These are phyloP conservation scores for Camellia granthamiana DNA, from an alignment of 148 eudicot genomes.

Conservation along the genomic window DNA sequence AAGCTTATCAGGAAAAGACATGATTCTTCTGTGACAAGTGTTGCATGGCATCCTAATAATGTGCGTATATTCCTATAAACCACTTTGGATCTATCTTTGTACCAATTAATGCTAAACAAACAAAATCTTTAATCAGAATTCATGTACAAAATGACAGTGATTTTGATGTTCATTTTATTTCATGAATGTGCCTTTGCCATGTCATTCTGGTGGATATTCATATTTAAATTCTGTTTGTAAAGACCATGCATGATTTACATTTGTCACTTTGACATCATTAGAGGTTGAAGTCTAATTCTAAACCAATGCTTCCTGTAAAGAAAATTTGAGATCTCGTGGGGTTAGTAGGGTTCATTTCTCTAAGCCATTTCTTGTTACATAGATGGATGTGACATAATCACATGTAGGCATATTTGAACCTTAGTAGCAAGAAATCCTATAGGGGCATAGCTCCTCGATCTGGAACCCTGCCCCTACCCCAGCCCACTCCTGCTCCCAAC, in stretches of 20 bases:
- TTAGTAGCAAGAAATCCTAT: too few relatives aligned
- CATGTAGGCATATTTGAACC: too few relatives aligned
- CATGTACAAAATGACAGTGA: background rate
- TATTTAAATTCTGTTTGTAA: background rate
- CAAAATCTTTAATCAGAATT: background rate
- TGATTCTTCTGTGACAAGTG: conserved; percentile 92
- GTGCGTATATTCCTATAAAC: conserved; percentile 35
- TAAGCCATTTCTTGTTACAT: too few relatives aligned
- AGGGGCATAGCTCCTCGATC: too few relatives aligned
- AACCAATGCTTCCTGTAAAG: background rate
- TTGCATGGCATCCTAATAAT: conserved; percentile 99
- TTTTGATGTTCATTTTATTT: background rate
- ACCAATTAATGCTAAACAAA: background rate
- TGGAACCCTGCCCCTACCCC: too few relatives aligned
- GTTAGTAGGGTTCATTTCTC: background rate
- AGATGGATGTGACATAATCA: too few relatives aligned
- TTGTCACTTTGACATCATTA: background rate
- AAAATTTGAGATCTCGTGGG: background rate
- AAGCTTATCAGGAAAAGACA: conserved; percentile 95
- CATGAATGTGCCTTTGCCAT: conserved; percentile 7
- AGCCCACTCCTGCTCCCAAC: too few relatives aligned
- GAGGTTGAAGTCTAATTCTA: background rate
- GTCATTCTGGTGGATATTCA: background rate
- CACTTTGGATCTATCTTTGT: background rate
- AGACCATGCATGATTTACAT: background rate